phyloP scores from a whole-genome alignment of 106 monocot genomes.

The Platanthera zijinensis region DNA sequence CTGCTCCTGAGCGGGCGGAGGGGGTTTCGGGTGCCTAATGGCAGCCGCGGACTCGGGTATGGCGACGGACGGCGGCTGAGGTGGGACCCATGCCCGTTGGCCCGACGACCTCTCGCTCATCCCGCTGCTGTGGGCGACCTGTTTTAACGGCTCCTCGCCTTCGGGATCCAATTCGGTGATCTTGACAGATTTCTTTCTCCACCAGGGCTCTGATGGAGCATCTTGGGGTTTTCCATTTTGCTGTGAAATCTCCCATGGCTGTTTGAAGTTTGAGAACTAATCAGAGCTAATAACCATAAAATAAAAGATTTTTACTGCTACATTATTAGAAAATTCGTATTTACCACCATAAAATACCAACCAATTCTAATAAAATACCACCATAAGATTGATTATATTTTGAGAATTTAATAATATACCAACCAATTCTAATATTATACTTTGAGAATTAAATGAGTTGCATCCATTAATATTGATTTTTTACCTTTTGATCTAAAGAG shows the following conservation, averaged over 20 bases:
- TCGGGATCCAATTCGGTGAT: conserved; percentile 59
- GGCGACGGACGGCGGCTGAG: conserved; percentile 71
- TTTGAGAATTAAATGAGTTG: too few relatives aligned
- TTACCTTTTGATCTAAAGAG: too few relatives aligned
- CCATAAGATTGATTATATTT: too few relatives aligned
- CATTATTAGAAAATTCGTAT: too few relatives aligned
- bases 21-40: conserved; percentile 58
- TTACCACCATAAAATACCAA: too few relatives aligned
- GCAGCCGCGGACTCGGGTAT: conserved; percentile 78
- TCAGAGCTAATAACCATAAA: too few relatives aligned
- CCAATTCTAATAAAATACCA: too few relatives aligned
- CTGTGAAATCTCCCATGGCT: conserved; percentile 35
- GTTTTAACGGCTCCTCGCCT: conserved; percentile 24
- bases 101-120: conserved; percentile 8
- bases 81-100: conserved; percentile 75
- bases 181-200: conserved; percentile 42
- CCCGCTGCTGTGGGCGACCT: neutral
- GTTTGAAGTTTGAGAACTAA: neutral
- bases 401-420: too few relatives aligned
- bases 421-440: too few relatives aligned
- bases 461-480: too few relatives aligned
- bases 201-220: conserved; percentile 36
- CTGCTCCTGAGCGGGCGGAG: conserved; percentile 18
- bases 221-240: conserved; percentile 22
- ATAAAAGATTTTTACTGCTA: too few relatives aligned